Evolutionary conservation across 192 early-diverging fungal genomes (phyloP), one percentile per base, ranked within the genome.

Genomic region (Backusella luteola): DNA sequence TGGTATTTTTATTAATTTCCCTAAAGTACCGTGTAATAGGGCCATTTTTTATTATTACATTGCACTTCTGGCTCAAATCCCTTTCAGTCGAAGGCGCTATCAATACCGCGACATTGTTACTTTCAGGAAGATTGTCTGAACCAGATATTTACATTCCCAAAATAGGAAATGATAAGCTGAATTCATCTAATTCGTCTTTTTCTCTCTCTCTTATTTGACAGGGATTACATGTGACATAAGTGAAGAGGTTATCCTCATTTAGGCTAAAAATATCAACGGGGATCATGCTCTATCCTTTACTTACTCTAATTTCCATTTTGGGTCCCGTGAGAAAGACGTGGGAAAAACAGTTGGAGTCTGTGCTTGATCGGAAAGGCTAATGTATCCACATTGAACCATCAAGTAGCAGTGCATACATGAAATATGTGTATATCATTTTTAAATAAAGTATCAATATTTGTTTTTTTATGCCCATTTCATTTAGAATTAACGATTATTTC

Each of bases 301-400:
- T 34, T 26, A 34, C 32, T 46, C 7, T 73, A 53, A n/a, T 53
- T 73, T 59, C 73, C 34, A 56, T 74, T 34, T 74, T 66, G 14
- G 35, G 73, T 53, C 29, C 34, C 73, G 73, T 74, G 73, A 74
- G 73, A 74, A 74, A 74, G 34, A 41, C 70, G 70, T 71, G 70
- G 39, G 70, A 71, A 71, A 70, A 70, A 39, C 21, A 70, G 36
- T 29, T 71, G 70, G 15, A 49, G 70, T 49, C 39, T 71, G 44
- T 49, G 42, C 70, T 49, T 71, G 44, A 36, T 49, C 42, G 29
- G 23, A 39, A 39, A 69, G 12, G 34, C 23, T 69, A 39, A 41
- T 39, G 17, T 11, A 14, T 36, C 36, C 4, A 39, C 9, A 69
- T 63, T 63, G n/a, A 63, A 63, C 12, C 56, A 63, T 63, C 11